Percentiles rank a stretch among this genome's conserved stretches.
phyloP scores from a whole-genome alignment of 805 yeast genomes.

The Jamesozyma rosinii region DNA sequence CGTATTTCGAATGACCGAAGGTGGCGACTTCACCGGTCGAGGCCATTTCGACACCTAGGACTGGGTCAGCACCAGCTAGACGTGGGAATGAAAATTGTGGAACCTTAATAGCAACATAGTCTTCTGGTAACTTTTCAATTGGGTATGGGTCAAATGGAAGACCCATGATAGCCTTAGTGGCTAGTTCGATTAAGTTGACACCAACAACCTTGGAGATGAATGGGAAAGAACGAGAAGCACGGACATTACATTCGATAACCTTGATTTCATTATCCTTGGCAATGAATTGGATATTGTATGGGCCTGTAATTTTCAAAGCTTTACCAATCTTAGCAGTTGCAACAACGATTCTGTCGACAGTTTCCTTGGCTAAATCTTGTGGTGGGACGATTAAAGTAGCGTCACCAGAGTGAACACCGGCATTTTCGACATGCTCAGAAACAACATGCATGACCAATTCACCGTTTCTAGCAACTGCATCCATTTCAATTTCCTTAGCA shows the following conservation, averaged over 20 bases:
- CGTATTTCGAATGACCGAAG: constrained; percentile 91
- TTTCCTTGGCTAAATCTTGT: constrained; percentile 86
- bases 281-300: constrained; percentile 92
- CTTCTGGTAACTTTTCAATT: constrained; percentile 75
- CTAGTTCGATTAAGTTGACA: constrained; percentile 92
- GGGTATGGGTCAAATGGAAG: constrained; percentile 86
- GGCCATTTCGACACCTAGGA: constrained; percentile 97
- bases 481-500: constrained; percentile 98
- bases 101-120: constrained; percentile 91
- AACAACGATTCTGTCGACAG: constrained; percentile 81
- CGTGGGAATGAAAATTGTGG: constrained; percentile 97
- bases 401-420: constrained; percentile 99
- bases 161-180: constrained; percentile 91
- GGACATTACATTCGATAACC: constrained; percentile 96
- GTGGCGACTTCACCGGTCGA: constrained; percentile 98
- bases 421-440: constrained; percentile 96
- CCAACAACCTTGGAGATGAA: constrained; percentile 96
- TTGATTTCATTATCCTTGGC: constrained; percentile 92
- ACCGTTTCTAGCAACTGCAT: constrained; percentile 94
- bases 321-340: constrained; percentile 94
- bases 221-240: constrained; percentile 99
- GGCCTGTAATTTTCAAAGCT: constrained; percentile 94
- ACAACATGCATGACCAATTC: constrained; percentile 93
- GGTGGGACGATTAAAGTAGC: constrained; percentile 97
- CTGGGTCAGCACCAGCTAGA: constrained; percentile 95